Evolutionary conservation across 2,329 filamentous ascomycete genomes (phyloP), one percentile per base, ranked within the genome.

Genomic region (Cadophora gregata): DNA sequence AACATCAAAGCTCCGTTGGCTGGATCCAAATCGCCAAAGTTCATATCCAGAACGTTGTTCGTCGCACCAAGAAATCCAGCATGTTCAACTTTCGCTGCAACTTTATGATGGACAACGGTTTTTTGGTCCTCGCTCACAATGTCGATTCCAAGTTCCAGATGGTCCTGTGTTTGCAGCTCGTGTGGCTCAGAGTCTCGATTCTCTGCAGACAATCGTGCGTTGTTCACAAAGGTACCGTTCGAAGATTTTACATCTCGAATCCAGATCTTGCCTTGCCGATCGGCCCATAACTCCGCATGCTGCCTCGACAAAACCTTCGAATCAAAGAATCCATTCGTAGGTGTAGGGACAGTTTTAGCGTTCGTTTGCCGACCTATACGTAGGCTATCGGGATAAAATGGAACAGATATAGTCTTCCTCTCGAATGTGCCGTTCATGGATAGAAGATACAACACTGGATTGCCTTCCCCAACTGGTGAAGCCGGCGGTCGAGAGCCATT

Each of bases 51-150:
- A 56, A 94, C 86, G 75, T 92, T 96, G 73, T 86, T 92, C 9
- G 88, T 86, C 12, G 90, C 86, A 53, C 86, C 89, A 70, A 94
- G 87, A 70, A 95, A 90, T 7, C 96, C 96, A 47, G 96, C 93
- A 80, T 97, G 93, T 78, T 99, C 96, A 64, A 99, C 93, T 77
- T 96, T 96, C 64, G 96, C 94, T 24, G 95, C 94, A 58, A 99
- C 96, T 77, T 99, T 99, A 82, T 98, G 96, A 77, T 99, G 96
- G 16, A 99, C 94, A 31, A 99, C 93, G 0, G 94, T 97, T 81
- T 97, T 98, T 78, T 98, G 95, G 77, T 99, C 96, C 78, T 99
- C 96, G 79, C 93, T 97, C 61, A 99, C 95, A 76, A 99, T 99
- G 77, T 99, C 96, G 74, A 99, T 99, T 64, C 96, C 96, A 42